Percentiles rank a stretch among this genome's conserved stretches.
These are phyloP conservation scores for Abrus precatorius DNA, from an alignment of 306 rosid genomes.

Conservation along the genomic window DNA sequence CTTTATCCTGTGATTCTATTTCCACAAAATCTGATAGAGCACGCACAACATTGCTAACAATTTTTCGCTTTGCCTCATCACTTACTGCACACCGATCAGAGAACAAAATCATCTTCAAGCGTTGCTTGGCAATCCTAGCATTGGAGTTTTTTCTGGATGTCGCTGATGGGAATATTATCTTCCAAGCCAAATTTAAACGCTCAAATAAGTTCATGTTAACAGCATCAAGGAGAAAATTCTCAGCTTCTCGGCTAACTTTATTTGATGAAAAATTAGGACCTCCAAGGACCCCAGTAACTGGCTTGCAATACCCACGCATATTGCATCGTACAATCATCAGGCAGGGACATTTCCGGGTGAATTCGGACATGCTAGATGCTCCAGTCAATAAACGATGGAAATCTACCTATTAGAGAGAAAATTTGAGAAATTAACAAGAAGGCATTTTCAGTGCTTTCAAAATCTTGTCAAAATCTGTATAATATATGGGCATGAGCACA, in stretches of 20 bases:
- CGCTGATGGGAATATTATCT: constrained; percentile 83
- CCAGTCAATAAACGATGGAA: constrained; percentile 63
- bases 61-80: constrained; percentile 89
- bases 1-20: constrained; percentile 96
- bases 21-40: constrained; percentile 94
- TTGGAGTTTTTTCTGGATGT: constrained; percentile 73
- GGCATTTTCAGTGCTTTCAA: constrained; percentile 10
- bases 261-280: constrained; percentile 60
- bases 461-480: constrained; percentile 6
- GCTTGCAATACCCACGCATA: constrained; percentile 58
- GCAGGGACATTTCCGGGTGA: constrained; percentile 60
- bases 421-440: constrained; percentile 28
- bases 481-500: not conserved
- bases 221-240: constrained; percentile 86
- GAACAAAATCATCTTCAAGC: constrained; percentile 93
- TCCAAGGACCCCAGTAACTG: constrained; percentile 52
- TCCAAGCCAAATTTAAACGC: constrained; percentile 94
- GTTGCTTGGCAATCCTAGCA: constrained; percentile 94
- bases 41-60: constrained; percentile 80
- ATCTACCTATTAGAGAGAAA: constrained; percentile 68
- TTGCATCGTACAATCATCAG: constrained; percentile 54
- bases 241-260: constrained; percentile 68
- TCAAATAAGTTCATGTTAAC: constrained; percentile 91
- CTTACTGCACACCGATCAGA: constrained; percentile 95
- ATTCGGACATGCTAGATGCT: constrained; percentile 60